Evolutionary conservation across 2,329 filamentous ascomycete genomes (phyloP).

Genomic region (Penicillium sp.): DNA sequence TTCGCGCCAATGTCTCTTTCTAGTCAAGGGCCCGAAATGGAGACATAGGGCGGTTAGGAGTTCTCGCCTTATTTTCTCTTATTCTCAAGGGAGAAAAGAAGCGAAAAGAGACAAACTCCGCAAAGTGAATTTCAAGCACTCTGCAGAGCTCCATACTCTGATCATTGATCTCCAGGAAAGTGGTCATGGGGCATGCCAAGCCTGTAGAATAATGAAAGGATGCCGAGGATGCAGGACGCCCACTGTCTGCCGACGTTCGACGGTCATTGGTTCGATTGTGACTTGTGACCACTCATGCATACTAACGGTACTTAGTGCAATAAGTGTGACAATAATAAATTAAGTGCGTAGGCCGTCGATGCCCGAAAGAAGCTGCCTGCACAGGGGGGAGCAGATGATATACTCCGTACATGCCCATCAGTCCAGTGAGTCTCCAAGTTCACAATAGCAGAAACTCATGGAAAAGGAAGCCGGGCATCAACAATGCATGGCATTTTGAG

Average conservation of each 20-base stretch:
- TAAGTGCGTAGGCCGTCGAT: not conserved
- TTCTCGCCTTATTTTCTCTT: not conserved
- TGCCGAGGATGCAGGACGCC: not conserved
- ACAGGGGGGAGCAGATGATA: not conserved
- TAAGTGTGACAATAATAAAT: not conserved
- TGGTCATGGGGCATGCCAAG: constrained; percentile 1
- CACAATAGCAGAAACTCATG: not conserved
- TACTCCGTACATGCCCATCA: not conserved
- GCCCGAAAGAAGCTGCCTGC: constrained; percentile 1
- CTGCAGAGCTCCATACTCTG: not conserved
- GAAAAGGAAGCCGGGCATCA: not conserved
- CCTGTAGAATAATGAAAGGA: not conserved
- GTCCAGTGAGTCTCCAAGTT: not conserved
- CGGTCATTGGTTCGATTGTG: constrained; percentile 21
- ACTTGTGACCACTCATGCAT: not conserved
- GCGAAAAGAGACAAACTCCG: not conserved
- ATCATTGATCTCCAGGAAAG: not conserved
- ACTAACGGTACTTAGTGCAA: not conserved
- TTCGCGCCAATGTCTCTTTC: constrained; percentile 15
- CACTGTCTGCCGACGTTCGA: not conserved
- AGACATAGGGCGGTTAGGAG: not conserved
- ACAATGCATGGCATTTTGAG: constrained; percentile 1
- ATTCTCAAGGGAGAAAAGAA: not conserved
- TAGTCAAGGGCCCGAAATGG: constrained; percentile 19
- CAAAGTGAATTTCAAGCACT: not conserved